phyloP scores from a whole-genome alignment of 2,329 filamentous ascomycete genomes.

The Stachybotrys echinatus region DNA sequence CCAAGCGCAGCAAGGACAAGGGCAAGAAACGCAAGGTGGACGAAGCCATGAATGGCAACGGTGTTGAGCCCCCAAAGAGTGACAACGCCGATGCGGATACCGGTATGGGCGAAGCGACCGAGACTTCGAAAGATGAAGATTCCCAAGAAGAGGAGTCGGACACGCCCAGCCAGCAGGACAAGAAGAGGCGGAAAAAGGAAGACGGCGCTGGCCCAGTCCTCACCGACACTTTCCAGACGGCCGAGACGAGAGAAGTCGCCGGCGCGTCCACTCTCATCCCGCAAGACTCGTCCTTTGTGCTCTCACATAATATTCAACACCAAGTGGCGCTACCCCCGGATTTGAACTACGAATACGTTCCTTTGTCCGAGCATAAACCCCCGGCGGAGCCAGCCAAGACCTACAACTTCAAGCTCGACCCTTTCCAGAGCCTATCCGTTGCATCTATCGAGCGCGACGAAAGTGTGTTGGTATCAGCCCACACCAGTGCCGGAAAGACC shows the following conservation, averaged over 20 bases:
- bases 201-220: constrained; percentile 71
- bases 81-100: constrained; percentile 14
- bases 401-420: constrained; percentile 89
- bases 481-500: constrained; percentile 96
- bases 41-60: constrained; percentile 61
- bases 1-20: constrained; percentile 50
- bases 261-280: constrained; percentile 64
- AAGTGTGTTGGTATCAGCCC: constrained; percentile 93
- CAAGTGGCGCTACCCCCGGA: constrained; percentile 93
- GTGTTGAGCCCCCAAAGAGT: constrained; percentile 7
- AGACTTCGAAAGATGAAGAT: constrained; percentile 29
- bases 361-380: constrained; percentile 91
- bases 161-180: constrained; percentile 46
- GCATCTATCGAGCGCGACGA: constrained; percentile 93
- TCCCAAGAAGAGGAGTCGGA: constrained; percentile 31
- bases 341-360: constrained; percentile 88
- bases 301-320: constrained; percentile 97
- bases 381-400: constrained; percentile 78
- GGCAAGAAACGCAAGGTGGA: constrained; percentile 85
- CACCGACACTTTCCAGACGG: constrained; percentile 91
- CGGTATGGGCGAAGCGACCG: constrained; percentile 37
- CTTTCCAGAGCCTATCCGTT: constrained; percentile 93
- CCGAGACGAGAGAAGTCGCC: constrained; percentile 85
- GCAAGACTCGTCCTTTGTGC: constrained; percentile 67
- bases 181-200: constrained; percentile 59